phyloP scores from a whole-genome alignment of 1,284 basidiomycete species.

The Melampsora abietis-canadensis region DNA sequence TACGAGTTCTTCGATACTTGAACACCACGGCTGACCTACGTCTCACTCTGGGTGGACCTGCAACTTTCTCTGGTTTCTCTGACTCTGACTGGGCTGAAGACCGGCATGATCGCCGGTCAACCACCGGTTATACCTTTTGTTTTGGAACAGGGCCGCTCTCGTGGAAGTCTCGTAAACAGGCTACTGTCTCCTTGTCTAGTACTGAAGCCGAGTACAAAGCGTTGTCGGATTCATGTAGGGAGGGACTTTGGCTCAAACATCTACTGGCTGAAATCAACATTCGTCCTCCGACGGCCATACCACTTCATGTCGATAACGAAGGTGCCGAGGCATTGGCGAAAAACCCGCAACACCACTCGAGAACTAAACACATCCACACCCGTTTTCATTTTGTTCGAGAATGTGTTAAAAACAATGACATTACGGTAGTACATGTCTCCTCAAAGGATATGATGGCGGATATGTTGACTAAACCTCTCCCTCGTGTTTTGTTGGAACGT shows the following conservation, averaged over 20 bases:
- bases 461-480: not conserved
- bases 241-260: constrained; percentile 8
- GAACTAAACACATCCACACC: constrained; percentile 3
- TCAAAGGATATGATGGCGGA: constrained; percentile 8
- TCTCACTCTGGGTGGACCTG: not conserved
- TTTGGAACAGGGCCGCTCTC: constrained; percentile 14
- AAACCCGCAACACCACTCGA: too few species aligned
- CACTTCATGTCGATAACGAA: too few species aligned
- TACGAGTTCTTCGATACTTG: not conserved
- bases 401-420: too few species aligned
- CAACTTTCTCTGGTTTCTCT: not conserved
- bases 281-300: not conserved
- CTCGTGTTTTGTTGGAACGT: not conserved
- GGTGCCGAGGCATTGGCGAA: too few species aligned
- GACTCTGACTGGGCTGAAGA: constrained; percentile 14
- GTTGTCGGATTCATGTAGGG: constrained; percentile 13
- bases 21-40: not conserved
- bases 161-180: constrained; percentile 23
- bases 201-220: too few species aligned
- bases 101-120: not conserved
- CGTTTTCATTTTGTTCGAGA: not conserved
- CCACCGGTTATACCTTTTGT: constrained; percentile 7
- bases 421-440: not conserved
- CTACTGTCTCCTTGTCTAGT: constrained; percentile 5
- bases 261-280: constrained; percentile 4